phyloP scores from a whole-genome alignment of 225 moss, liverwort and hornwort genomes.

The Physcomitrium patens region DNA sequence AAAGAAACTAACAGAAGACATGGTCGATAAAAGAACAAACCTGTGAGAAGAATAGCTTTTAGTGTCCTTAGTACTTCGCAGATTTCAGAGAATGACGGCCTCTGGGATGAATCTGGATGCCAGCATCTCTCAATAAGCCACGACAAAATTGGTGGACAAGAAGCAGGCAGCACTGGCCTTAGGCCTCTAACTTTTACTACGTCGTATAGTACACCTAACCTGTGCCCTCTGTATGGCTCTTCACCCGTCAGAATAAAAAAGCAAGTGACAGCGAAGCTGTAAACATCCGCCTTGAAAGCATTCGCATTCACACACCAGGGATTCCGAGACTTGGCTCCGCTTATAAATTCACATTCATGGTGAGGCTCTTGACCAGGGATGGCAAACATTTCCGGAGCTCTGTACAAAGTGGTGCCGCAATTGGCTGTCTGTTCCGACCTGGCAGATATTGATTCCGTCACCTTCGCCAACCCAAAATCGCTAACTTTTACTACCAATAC shows the following conservation, averaged over 20 bases:
- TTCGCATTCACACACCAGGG: not conserved
- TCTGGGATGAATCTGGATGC: not conserved
- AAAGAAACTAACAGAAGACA: not conserved
- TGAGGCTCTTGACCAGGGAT: not conserved
- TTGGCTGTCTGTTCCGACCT: constrained; percentile 1
- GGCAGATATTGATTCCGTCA: not conserved
- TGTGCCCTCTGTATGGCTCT: not conserved
- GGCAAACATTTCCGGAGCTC: constrained; percentile 13
- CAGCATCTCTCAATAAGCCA: constrained; percentile 9
- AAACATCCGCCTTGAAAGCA: constrained; percentile 12
- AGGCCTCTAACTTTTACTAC: not conserved
- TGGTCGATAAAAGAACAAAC: not conserved
- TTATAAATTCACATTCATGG: not conserved
- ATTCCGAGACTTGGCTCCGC: not conserved
- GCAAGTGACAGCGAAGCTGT: constrained; percentile 17
- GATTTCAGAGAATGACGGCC: constrained; percentile 9
- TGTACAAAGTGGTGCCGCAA: constrained; percentile 14
- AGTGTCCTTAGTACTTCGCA: constrained; percentile 3
- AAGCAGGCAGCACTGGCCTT: constrained; percentile 12
- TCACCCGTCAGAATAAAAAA: constrained; percentile 2
- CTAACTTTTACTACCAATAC: not conserved
- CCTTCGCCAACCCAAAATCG: constrained; percentile 14
- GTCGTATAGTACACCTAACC: not conserved
- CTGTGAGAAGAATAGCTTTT: constrained; percentile 20
- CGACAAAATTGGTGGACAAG: constrained; percentile 7